Percentiles rank a stretch among this genome's conserved stretches.
These are phyloP conservation scores for Erysimum cheiranthoides DNA, from an alignment of 345 rosid species.

Conservation along the genomic window DNA sequence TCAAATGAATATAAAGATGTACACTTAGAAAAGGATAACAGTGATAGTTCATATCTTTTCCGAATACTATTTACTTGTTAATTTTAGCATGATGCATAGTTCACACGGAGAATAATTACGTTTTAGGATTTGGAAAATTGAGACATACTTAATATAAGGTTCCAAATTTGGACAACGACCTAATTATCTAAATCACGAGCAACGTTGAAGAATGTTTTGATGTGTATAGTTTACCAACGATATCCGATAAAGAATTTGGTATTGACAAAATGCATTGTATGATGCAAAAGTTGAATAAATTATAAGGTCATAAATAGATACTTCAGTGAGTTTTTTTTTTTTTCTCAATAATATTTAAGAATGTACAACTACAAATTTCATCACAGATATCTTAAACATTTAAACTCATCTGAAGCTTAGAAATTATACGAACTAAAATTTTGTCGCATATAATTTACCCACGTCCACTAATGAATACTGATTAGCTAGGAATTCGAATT, in stretches of 20 bases:
- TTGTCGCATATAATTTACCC: not conserved
- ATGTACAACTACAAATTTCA: not conserved
- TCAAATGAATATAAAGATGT: conserved; percentile 2
- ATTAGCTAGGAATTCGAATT: not conserved
- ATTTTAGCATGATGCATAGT: conserved; percentile 15
- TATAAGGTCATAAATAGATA: conserved; percentile 1
- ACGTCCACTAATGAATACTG: too few relatives aligned
- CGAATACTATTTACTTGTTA: conserved; percentile 4
- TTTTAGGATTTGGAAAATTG: not conserved
- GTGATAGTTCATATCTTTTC: conserved; percentile 17
- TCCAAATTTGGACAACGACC: conserved; percentile 39
- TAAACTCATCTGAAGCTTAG: not conserved
- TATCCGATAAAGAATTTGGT: conserved; percentile 20
- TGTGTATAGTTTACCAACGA: conserved; percentile 43
- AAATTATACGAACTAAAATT: not conserved
- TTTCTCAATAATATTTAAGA: not conserved
- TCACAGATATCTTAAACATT: not conserved
- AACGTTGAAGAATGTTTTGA: conserved; percentile 45
- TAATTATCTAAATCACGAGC: conserved; percentile 36
- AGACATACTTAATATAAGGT: not conserved
- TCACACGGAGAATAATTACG: conserved; percentile 11
- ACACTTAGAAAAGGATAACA: conserved; percentile 12
- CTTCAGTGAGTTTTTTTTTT: not conserved
- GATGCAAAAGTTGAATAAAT: not conserved
- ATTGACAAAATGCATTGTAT: not conserved